A percentile compares a stretch with the other conserved stretches of the same genome.
Conservation (phyloP, 257 asterid genomes). For the Ajuga chamaepitys region DNA sequence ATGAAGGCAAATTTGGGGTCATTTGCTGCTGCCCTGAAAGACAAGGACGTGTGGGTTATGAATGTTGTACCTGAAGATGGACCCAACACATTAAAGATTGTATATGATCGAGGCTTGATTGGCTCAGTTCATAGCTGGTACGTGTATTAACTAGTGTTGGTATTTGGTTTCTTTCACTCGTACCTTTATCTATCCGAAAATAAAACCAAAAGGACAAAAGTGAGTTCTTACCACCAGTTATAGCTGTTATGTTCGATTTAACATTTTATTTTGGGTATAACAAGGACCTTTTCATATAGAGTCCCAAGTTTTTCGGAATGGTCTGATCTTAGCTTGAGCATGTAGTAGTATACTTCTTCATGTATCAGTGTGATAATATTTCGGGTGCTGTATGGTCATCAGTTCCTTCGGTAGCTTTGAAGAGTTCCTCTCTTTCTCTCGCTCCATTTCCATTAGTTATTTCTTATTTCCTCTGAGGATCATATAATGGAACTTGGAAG, state of each 20-base stretch:
- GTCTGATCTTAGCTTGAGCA: background rate
- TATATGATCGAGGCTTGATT: constrained; percentile 83
- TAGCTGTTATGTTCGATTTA: too few relatives aligned
- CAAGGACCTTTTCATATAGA: too few relatives aligned
- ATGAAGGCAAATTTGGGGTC: constrained; percentile 97
- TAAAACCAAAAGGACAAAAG: too few relatives aligned
- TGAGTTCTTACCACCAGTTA: too few relatives aligned
- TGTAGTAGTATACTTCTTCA: background rate
- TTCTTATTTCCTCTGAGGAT: background rate
- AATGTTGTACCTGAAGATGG: constrained; percentile 91
- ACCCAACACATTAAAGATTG: constrained; percentile 83
- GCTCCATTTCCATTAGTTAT: too few relatives aligned
- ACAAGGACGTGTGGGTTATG: constrained; percentile 96
- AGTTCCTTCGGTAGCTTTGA: too few relatives aligned
- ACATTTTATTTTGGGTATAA: too few relatives aligned
- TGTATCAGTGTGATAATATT: background rate
- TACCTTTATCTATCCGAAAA: too few relatives aligned
- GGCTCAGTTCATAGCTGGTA: constrained; percentile 89
- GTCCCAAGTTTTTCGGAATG: too few relatives aligned
- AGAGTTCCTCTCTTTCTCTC: too few relatives aligned
- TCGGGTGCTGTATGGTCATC: too few relatives aligned
- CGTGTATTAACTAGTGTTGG: background rate
- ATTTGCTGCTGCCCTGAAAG: constrained; percentile 89
- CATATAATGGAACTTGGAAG: background rate
- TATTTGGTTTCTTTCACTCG: background rate